Base-by-base conservation (phyloP, 331 rosid genomes). In the Quercus lobata region DNA sequence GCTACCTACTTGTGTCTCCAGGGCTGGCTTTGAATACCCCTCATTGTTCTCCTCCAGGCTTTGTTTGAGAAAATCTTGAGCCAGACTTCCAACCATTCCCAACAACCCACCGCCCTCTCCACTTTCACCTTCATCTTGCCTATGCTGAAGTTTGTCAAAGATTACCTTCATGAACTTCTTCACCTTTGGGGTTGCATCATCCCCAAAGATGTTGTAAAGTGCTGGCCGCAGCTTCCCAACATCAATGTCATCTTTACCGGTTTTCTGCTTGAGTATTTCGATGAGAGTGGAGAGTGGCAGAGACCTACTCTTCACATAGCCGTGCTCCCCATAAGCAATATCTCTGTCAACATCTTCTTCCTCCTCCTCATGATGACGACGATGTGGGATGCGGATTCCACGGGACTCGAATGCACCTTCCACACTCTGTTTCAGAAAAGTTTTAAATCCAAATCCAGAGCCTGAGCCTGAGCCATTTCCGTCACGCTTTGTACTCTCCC, bases 131-230 rank as follows among this genome's bases (percentile, higher is more conserved):
- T 37, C 46, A 22, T 81, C 87, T 16, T 79, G 81, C 17, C 83
- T 89, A 1, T 74, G 80, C 58, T 80, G 83, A 62, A 93, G 96
- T 73, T 93, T 91, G 82, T 61, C 30, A 57, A 89, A 54, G 41
- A 90, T 63, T 55, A 84, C 71, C 78, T 92, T 88, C 93, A 87
- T 85, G 87, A 91, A 92, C 77, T 83, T 89, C 86, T 92, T 94
- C 84, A 94, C 97, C 84, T 89, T 92, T 10, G 98, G 97, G 74
- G 92, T 91, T 5, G 94, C 90, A 68, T 94, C 97, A 21, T 92
- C 91, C 12, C 97, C 97, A 1, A 92, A 94, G 24, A 81, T 74
- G 69, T 87, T 82, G 58, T 88, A 92, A 16, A 94, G 93, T 6
- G 95, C 74, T 7, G 89, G 91, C 77, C 97, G 87, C 82, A 91